These are phyloP conservation scores for Fusarium lyarnte DNA, from an alignment of 2,329 filamentous ascomycete genomes.

Conservation along the genomic window DNA sequence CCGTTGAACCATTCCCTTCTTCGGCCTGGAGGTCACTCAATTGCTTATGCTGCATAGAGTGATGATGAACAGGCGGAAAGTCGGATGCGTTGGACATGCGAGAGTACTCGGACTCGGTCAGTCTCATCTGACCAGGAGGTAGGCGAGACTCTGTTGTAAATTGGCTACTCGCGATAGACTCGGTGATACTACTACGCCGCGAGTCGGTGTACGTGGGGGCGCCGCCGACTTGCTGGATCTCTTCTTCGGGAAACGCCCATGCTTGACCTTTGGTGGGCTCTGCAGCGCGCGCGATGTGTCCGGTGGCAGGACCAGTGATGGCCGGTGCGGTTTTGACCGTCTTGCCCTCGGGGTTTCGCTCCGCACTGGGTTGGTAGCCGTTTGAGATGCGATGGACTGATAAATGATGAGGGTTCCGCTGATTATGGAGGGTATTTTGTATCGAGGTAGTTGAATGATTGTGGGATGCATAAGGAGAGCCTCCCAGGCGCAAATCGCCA, in stretches of 20 bases:
- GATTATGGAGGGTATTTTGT: conserved; percentile 74
- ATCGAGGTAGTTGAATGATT: conserved; percentile 82
- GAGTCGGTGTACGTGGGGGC: conserved; percentile 67
- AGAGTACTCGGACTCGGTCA: conserved; percentile 70
- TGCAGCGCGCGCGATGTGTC: conserved; percentile 74
- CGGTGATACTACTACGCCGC: conserved; percentile 78
- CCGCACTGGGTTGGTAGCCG: conserved; percentile 69
- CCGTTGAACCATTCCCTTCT: conserved; percentile 59
- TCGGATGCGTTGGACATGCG: conserved; percentile 64
- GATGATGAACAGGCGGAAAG: conserved; percentile 73
- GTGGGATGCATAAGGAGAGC: conserved; percentile 76
- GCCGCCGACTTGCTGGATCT: conserved; percentile 63
- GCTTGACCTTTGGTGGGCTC: conserved; percentile 85
- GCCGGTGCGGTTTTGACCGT: conserved; percentile 74
- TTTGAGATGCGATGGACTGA: conserved; percentile 70
- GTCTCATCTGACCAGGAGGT: conserved; percentile 75
- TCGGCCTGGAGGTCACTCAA: conserved; percentile 72
- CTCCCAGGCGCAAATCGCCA: conserved; percentile 73
- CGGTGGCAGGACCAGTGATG: conserved; percentile 76
- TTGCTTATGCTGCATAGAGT: conserved; percentile 79
- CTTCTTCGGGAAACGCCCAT: conserved; percentile 84
- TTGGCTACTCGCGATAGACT: conserved; percentile 82
- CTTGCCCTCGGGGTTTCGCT: conserved; percentile 66
- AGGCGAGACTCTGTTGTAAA: conserved; percentile 79
- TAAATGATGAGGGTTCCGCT: conserved; percentile 68